These are phyloP conservation scores for Gaultheria prostrata DNA, from an alignment of 148 eudicot species.

Conservation along the genomic window DNA sequence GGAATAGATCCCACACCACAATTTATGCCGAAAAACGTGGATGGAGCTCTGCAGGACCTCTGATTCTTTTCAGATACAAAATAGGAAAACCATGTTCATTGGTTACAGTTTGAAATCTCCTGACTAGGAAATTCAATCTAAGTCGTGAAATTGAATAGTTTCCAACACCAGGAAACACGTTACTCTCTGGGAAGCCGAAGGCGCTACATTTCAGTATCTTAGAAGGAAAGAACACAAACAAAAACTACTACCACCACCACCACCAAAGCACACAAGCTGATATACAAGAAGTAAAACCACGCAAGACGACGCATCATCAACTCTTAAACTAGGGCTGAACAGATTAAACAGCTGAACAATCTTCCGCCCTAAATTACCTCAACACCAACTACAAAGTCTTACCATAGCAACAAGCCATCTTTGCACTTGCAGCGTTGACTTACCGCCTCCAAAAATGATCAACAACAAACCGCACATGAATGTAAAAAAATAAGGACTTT, in stretches of 20 bases:
- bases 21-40: background rate
- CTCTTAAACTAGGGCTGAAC: background rate
- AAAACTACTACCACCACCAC: background rate
- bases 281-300: background rate
- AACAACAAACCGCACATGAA: background rate
- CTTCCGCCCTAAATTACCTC: background rate
- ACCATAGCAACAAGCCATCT: background rate
- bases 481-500: background rate
- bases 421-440: constrained; percentile 10
- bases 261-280: background rate
- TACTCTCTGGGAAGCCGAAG: background rate
- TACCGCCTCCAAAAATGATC: background rate
- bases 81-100: background rate
- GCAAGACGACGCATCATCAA: background rate
- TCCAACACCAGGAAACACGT: background rate
- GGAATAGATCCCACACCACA: background rate
- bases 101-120: background rate
- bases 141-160: background rate
- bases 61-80: background rate
- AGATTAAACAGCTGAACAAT: background rate
- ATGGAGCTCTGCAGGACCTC: background rate
- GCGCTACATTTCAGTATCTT: background rate
- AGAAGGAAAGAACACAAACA: background rate
- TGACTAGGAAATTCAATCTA: background rate
- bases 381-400: background rate